Conservation (phyloP, 352 stramenopile genomes). For the Pelagophyceae sp. region DNA sequence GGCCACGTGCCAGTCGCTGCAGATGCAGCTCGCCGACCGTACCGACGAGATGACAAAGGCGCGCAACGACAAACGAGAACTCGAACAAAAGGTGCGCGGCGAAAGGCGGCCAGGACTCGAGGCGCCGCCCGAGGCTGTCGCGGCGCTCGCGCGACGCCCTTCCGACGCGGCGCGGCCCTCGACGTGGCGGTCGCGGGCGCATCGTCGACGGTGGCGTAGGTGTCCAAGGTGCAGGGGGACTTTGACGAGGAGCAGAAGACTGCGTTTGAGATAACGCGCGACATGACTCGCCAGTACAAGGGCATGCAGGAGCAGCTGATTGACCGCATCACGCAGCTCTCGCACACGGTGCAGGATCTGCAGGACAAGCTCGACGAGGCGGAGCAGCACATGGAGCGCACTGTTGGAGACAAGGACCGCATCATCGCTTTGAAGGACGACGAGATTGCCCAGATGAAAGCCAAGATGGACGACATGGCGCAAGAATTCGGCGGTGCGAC, state of each 20-base stretch:
- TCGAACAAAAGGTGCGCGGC: not conserved
- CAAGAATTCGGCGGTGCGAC: constrained; percentile 80
- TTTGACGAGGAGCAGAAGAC: constrained; percentile 47
- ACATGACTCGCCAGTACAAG: constrained; percentile 94
- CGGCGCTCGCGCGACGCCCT: no score
- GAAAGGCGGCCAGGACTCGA: no score
- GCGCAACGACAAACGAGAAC: not conserved
- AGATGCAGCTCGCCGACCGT: constrained; percentile 2
- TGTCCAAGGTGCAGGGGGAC: constrained; percentile 2
- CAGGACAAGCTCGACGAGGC: constrained; percentile 61
- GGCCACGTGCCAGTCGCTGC: constrained; percentile 11
- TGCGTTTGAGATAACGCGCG: constrained; percentile 80
- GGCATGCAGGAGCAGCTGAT: constrained; percentile 85
- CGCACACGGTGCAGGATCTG: constrained; percentile 41
- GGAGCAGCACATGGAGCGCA: constrained; percentile 76
- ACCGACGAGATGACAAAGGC: not conserved
- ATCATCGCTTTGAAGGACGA: constrained; percentile 73
- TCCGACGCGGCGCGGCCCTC: no score
- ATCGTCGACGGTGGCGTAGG: no score
- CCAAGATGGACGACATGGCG: constrained; percentile 87
- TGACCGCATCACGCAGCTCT: constrained; percentile 52
- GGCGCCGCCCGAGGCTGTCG: no score
- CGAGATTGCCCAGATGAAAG: constrained; percentile 75
- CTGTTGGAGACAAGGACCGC: constrained; percentile 77
- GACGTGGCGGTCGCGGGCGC: no score